Percentiles rank a stretch among this genome's conserved stretches.
Conservation (phyloP, 192 early-diverging fungal species). For the Umbelopsis isabellina region DNA sequence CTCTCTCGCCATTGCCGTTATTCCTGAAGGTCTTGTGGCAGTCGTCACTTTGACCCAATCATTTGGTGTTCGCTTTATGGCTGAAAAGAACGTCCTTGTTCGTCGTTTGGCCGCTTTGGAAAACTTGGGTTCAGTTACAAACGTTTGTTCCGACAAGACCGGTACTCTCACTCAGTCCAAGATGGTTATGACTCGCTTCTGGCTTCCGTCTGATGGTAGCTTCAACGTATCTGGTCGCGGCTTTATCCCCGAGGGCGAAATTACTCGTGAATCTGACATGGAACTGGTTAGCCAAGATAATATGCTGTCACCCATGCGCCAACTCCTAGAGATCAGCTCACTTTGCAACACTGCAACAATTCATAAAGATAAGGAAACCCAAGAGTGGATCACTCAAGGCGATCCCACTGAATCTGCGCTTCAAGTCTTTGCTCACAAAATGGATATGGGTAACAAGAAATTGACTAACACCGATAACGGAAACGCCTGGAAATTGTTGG, state of each 20-base stretch:
- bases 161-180: slow-evolving; percentile 95
- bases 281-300: slow-evolving; percentile 38
- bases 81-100: slow-evolving; percentile 85
- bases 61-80: slow-evolving; percentile 86
- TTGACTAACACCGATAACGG: slow-evolving; percentile 48
- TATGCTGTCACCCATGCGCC: slow-evolving; percentile 49
- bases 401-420: slow-evolving; percentile 95
- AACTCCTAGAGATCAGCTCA: slow-evolving; percentile 61
- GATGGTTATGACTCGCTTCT: slow-evolving; percentile 87
- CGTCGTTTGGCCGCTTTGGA: slow-evolving; percentile 88
- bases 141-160: slow-evolving; percentile 96
- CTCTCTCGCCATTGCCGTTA: slow-evolving; percentile 88
- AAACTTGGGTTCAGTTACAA: slow-evolving; percentile 88
- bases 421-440: slow-evolving; percentile 82
- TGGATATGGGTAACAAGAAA: slow-evolving; percentile 71
- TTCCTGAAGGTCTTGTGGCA: slow-evolving; percentile 94
- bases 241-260: slow-evolving; percentile 61
- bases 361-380: slow-evolving; percentile 53
- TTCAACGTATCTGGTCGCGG: slow-evolving; percentile 71
- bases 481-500: slow-evolving; percentile 53
- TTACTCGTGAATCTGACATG: slow-evolving; percentile 34
- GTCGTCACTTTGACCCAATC: slow-evolving; percentile 96
- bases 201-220: slow-evolving; percentile 74
- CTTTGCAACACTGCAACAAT: slow-evolving; percentile 86
- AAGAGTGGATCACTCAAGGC: slow-evolving; percentile 76